phyloP scores from a whole-genome alignment of 225 moss, liverwort and hornwort species.

The Sphagnum contortum region DNA sequence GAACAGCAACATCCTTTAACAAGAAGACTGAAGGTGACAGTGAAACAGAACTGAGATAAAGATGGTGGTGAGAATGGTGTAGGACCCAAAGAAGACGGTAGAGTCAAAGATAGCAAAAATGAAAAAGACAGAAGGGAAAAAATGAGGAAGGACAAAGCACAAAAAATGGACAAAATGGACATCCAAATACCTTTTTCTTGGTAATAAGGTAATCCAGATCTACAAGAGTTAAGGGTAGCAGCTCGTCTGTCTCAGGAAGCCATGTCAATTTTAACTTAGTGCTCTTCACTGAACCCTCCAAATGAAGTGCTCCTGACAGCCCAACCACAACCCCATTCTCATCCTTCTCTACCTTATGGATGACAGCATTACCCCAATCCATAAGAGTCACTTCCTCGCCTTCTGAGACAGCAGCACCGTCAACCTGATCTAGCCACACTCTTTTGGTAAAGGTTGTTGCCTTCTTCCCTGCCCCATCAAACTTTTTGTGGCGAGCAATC shows the following conservation, averaged over 20 bases:
- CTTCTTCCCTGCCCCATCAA: constrained; percentile 63
- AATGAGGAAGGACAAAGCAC: neutral
- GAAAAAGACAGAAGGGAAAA: too few relatives aligned
- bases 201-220: constrained; percentile 68
- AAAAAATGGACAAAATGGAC: neutral
- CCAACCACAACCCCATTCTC: constrained; percentile 40
- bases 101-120: too few relatives aligned
- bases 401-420: constrained; percentile 41
- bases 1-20: too few relatives aligned
- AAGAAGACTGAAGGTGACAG: too few relatives aligned
- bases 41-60: too few relatives aligned
- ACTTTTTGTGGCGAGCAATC: constrained; percentile 69
- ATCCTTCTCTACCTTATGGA: constrained; percentile 49
- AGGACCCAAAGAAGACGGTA: too few relatives aligned
- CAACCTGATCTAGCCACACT: constrained; percentile 69
- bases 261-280: constrained; percentile 74
- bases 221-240: constrained; percentile 62
- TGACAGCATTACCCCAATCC: constrained; percentile 83
- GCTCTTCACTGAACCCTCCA: constrained; percentile 68
- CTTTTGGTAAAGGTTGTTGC: constrained; percentile 57
- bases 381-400: constrained; percentile 80
- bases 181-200: constrained; percentile 59
- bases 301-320: constrained; percentile 58
- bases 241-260: constrained; percentile 66
- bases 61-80: too few relatives aligned